phyloP scores from a whole-genome alignment of 78 protist species.

The Monosiga brevicollis region DNA sequence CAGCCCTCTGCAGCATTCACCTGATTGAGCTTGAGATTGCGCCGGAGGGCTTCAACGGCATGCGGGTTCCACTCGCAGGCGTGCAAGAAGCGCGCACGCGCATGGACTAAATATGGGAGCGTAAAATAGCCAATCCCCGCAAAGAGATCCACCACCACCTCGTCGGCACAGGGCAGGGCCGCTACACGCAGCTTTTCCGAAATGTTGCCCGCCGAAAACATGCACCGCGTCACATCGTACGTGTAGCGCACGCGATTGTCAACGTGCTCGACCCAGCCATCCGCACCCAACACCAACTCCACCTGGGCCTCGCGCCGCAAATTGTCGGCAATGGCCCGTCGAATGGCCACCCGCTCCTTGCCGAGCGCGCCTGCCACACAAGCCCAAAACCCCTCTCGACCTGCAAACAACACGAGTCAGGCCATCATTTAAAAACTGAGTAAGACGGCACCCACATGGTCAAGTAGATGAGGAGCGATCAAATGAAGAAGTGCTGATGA shows the following conservation, averaged over 20 bases:
- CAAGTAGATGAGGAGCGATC: too few relatives aligned
- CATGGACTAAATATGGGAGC: not conserved
- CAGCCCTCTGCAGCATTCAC: not conserved
- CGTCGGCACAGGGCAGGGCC: not conserved
- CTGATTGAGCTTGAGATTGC: not conserved
- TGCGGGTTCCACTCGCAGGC: slow-evolving; percentile 6
- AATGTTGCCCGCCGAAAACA: slow-evolving; percentile 2
- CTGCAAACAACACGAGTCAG: too few relatives aligned
- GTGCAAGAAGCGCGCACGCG: not conserved
- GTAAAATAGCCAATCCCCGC: slow-evolving; percentile 1
- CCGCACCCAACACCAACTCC: not conserved
- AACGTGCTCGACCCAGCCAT: not conserved
- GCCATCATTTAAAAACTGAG: too few relatives aligned
- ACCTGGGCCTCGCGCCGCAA: not conserved
- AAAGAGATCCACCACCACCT: not conserved
- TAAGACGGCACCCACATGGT: too few relatives aligned
- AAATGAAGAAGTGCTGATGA: too few relatives aligned
- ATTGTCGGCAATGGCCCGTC: not conserved
- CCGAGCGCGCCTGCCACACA: not conserved
- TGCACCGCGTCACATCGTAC: not conserved
- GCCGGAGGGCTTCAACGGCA: not conserved
- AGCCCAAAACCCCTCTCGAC: too few relatives aligned
- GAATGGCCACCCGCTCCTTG: not conserved
- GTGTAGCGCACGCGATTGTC: not conserved
- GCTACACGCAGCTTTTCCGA: not conserved